Conservation (phyloP, 306 rosid genomes). For the Fragaria ananassa region DNA sequence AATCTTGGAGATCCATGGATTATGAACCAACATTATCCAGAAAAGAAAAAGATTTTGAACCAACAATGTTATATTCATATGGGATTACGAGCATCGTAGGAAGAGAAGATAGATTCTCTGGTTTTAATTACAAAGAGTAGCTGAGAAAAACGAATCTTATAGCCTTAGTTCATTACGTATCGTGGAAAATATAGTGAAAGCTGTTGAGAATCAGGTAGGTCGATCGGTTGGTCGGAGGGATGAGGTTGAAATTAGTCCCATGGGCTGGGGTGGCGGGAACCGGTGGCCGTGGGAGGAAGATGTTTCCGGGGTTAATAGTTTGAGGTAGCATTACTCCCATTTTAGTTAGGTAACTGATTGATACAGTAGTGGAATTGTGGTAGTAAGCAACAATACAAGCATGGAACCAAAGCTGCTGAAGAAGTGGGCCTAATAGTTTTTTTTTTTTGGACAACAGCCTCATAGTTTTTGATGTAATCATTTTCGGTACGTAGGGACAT, state of each 20-base stretch:
- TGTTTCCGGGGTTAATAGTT: not conserved
- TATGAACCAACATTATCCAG: not conserved
- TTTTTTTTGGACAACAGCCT: no score
- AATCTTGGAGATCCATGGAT: not conserved
- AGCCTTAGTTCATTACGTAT: not conserved
- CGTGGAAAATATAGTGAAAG: not conserved
- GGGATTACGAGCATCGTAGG: not conserved
- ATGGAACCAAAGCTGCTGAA: not conserved
- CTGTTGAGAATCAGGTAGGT: not conserved
- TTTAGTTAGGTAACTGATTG: not conserved
- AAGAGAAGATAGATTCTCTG: not conserved
- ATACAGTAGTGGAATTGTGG: not conserved
- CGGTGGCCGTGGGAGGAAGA: not conserved
- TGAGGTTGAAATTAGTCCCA: not conserved
- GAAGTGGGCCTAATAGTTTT: not conserved
- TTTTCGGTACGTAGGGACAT: not conserved
- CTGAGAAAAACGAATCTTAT: not conserved
- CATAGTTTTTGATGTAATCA: not conserved
- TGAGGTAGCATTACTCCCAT: not conserved
- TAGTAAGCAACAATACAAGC: not conserved
- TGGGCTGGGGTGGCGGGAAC: not conserved
- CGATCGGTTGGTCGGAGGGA: not conserved
- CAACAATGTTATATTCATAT: not conserved
- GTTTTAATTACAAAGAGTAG: not conserved
- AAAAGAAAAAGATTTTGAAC: not conserved